These are phyloP conservation scores for Atkinsonella texensis DNA, from an alignment of 2,329 filamentous ascomycete genomes.

Conservation along the genomic window DNA sequence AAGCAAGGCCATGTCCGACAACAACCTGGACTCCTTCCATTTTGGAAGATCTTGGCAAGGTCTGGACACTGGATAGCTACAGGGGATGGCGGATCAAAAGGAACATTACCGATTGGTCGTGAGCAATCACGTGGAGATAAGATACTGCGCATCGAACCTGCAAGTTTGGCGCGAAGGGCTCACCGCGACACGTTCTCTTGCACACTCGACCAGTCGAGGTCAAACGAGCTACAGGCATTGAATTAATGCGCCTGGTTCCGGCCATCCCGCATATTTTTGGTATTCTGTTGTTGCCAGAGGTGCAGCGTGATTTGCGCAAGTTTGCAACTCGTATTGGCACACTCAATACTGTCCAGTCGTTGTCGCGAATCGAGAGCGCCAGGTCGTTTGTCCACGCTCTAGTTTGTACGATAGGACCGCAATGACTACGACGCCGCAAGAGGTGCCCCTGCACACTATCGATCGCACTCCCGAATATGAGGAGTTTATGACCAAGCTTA, in stretches of 20 bases:
- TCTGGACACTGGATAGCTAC: background rate
- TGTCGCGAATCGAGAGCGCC: background rate
- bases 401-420: slow-evolving; percentile 3
- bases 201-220: background rate
- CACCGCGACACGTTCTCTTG: slow-evolving; percentile 2
- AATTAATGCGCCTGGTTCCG: background rate
- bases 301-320: slow-evolving; percentile 2
- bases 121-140: slow-evolving; percentile 12
- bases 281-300: background rate
- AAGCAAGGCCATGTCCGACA: too few relatives aligned
- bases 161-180: background rate
- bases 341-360: background rate
- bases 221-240: slow-evolving; percentile 4
- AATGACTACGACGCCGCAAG: slow-evolving; percentile 18
- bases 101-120: slow-evolving; percentile 16
- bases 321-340: background rate
- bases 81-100: background rate
- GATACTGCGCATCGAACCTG: slow-evolving; percentile 2
- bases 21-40: too few relatives aligned
- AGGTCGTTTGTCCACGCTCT: background rate
- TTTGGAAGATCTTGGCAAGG: too few relatives aligned
- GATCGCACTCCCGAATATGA: slow-evolving; percentile 59
- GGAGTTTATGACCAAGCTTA: slow-evolving; percentile 64
- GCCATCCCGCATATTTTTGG: background rate
- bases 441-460: slow-evolving; percentile 32